These are phyloP conservation scores for Ceriops decandra DNA, from an alignment of 345 rosid genomes.

Conservation along the genomic window DNA sequence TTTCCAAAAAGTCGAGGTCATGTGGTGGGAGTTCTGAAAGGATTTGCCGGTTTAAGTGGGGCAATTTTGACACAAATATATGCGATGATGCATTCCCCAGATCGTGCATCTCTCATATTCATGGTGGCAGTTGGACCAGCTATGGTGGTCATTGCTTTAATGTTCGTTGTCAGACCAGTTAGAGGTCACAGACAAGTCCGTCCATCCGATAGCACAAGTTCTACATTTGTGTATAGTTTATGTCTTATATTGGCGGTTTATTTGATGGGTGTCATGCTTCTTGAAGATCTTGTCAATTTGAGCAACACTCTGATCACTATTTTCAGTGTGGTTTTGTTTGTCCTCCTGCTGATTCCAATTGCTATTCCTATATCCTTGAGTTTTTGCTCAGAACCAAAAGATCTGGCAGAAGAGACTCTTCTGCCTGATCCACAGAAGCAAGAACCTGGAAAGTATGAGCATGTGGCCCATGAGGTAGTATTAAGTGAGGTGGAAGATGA, in stretches of 20 bases:
- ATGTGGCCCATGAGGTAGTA: conserved; percentile 47
- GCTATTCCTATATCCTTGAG: conserved; percentile 56
- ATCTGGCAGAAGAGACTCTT: conserved; percentile 55
- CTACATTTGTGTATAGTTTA: conserved; percentile 59
- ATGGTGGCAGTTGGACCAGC: conserved; percentile 97
- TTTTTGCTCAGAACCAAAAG: conserved; percentile 40
- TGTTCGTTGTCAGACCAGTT: conserved; percentile 90
- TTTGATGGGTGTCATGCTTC: conserved; percentile 85
- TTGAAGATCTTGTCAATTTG: conserved; percentile 68
- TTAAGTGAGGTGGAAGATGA: conserved; percentile 94
- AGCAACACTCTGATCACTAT: conserved; percentile 39
- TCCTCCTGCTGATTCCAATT: conserved; percentile 65
- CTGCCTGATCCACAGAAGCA: conserved; percentile 40
- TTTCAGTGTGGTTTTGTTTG: conserved; percentile 57
- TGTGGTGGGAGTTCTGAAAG: conserved; percentile 94
- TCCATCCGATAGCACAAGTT: conserved; percentile 62
- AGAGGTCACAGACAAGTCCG: conserved; percentile 88
- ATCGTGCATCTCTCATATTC: conserved; percentile 79
- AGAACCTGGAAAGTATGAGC: conserved; percentile 46
- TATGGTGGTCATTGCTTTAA: conserved; percentile 60
- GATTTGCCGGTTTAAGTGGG: conserved; percentile 96
- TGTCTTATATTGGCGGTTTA: conserved; percentile 85
- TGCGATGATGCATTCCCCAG: conserved; percentile 64
- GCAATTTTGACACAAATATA: conserved; percentile 91
- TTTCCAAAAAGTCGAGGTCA: conserved; percentile 98